A percentile compares a stretch with the other conserved stretches of the same genome.
Evolutionary conservation across 1,139 yeast species (phyloP).

Genomic region (Diutina catenulata): DNA sequence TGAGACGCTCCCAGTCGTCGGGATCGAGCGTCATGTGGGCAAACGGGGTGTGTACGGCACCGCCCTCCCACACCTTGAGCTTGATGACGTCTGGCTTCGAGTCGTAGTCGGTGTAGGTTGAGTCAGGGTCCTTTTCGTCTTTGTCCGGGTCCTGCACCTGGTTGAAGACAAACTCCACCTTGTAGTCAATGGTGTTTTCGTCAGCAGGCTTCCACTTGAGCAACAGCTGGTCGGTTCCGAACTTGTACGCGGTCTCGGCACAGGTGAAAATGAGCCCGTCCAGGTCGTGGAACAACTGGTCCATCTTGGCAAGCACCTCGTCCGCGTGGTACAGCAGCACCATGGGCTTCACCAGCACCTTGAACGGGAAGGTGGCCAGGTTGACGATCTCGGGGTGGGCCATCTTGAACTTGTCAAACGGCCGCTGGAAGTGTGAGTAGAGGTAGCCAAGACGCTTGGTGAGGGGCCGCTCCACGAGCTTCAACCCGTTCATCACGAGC

Average conservation of each 20-base stretch:
- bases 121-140: constrained; percentile 60
- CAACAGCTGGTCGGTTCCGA: constrained; percentile 75
- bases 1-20: constrained; percentile 74
- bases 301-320: constrained; percentile 64
- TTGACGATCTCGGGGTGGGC: constrained; percentile 62
- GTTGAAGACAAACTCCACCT: constrained; percentile 58
- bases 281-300: constrained; percentile 71
- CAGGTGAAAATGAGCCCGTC: constrained; percentile 95
- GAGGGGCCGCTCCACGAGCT: constrained; percentile 56
- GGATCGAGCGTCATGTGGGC: constrained; percentile 51
- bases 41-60: constrained; percentile 48
- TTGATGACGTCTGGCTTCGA: constrained; percentile 53
- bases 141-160: constrained; percentile 55
- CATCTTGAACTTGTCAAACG: constrained; percentile 60
- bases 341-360: constrained; percentile 79
- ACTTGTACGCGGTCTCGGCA: constrained; percentile 73
- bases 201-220: constrained; percentile 97
- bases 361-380: constrained; percentile 66
- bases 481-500: constrained; percentile 67
- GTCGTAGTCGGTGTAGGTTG: constrained; percentile 73
- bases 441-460: constrained; percentile 81
- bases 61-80: constrained; percentile 76
- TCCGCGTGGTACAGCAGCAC: constrained; percentile 68
- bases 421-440: constrained; percentile 71
- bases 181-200: constrained; percentile 88